These are phyloP conservation scores for Berkeleyomyces basicola DNA, from an alignment of 2,329 filamentous ascomycete genomes.

Conservation along the genomic window DNA sequence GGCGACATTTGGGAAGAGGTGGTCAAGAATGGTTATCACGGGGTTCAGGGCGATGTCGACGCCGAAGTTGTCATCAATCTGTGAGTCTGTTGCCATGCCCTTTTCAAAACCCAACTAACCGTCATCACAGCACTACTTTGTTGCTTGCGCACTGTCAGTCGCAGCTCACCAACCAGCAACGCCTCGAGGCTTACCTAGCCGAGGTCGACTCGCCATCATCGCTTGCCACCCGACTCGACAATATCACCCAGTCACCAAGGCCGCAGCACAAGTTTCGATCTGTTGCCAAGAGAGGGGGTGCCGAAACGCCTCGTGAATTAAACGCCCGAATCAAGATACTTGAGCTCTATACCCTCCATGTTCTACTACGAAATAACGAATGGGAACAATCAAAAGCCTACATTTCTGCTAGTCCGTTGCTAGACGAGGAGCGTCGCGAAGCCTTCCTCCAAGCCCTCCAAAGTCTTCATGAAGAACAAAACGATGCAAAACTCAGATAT, in stretches of 20 bases:
- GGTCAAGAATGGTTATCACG: constrained; percentile 70
- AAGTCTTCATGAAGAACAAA: constrained; percentile 67
- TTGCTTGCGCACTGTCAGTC: constrained; percentile 77
- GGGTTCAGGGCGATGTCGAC: constrained; percentile 78
- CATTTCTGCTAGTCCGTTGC: constrained; percentile 66
- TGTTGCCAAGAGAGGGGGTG: constrained; percentile 40
- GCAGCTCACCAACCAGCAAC: constrained; percentile 70
- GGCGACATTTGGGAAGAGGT: constrained; percentile 93
- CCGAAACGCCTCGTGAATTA: constrained; percentile 70
- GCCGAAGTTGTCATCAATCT: constrained; percentile 84
- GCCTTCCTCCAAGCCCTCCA: constrained; percentile 77
- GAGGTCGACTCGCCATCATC: constrained; percentile 48
- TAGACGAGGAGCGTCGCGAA: constrained; percentile 84
- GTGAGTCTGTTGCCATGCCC: constrained; percentile 30
- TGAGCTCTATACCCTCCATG: constrained; percentile 87
- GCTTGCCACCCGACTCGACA: constrained; percentile 44
- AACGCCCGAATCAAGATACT: constrained; percentile 78
- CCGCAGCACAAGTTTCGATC: constrained; percentile 26
- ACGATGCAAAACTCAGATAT: constrained; percentile 50
- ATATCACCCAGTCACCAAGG: constrained; percentile 23
- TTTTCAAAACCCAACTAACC: background rate
- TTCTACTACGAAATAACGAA: constrained; percentile 81
- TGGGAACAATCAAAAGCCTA: constrained; percentile 94
- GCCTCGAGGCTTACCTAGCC: constrained; percentile 74
- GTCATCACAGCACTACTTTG: constrained; percentile 53